Conservation (phyloP, 1,139 yeast genomes). For the Kodamaea arcana region DNA sequence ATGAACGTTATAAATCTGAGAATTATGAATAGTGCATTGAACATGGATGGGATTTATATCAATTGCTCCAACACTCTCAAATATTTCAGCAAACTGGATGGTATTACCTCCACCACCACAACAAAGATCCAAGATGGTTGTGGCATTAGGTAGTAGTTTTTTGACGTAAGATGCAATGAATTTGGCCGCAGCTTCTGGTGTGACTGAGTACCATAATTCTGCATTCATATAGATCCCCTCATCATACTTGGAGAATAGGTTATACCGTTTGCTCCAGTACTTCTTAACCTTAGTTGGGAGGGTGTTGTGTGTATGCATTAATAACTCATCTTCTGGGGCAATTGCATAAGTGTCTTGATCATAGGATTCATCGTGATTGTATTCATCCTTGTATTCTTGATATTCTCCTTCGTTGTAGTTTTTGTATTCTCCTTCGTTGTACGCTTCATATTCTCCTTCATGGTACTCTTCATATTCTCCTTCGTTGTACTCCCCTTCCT, state of each 20-base stretch:
- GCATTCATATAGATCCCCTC: conserved; percentile 70
- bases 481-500: no score
- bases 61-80: conserved; percentile 58
- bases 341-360: background rate
- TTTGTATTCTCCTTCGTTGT: conserved; percentile 3
- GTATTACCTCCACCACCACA: conserved; percentile 97
- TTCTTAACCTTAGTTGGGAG: conserved; percentile 43
- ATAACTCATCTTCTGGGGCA: conserved; percentile 23
- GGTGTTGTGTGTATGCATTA: conserved; percentile 37
- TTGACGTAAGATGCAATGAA: conserved; percentile 57
- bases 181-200: conserved; percentile 74
- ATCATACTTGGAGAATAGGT: conserved; percentile 57
- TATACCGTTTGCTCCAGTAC: conserved; percentile 60
- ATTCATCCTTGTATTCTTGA: background rate
- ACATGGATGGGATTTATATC: conserved; percentile 62
- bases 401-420: conserved; percentile 11
- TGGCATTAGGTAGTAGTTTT: conserved; percentile 40
- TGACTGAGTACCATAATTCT: conserved; percentile 87
- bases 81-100: conserved; percentile 68
- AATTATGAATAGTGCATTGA: conserved; percentile 66
- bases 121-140: conserved; percentile 61
- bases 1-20: conserved; percentile 61
- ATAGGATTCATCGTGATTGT: background rate
- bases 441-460: no score
- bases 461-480: background rate